Evolutionary conservation across 2,329 filamentous ascomycete species (phyloP).

Genomic region (Diplodia sapinea): DNA sequence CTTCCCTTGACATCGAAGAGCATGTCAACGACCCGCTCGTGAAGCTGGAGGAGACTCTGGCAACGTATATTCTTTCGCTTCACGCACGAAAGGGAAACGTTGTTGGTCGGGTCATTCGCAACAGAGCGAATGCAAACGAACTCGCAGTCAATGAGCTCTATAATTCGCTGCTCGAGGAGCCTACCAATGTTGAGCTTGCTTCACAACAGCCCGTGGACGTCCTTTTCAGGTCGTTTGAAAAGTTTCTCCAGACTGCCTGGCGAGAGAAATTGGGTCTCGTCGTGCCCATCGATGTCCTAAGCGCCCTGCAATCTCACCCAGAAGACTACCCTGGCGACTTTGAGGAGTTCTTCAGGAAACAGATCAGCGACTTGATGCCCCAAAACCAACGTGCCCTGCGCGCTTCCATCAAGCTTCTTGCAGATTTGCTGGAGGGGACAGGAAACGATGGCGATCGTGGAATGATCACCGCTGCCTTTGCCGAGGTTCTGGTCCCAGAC

Average conservation of each 20-base stretch:
- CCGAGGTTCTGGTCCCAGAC: conserved; percentile 80
- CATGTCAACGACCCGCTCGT: conserved; percentile 55
- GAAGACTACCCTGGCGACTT: conserved; percentile 73
- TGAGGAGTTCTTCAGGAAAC: conserved; percentile 62
- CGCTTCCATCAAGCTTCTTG: conserved; percentile 81
- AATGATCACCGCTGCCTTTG: conserved; percentile 84
- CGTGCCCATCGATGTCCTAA: conserved; percentile 72
- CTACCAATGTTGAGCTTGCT: conserved; percentile 75
- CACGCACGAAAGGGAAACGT: conserved; percentile 88
- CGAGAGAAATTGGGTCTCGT: conserved; percentile 85
- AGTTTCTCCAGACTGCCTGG: conserved; percentile 89
- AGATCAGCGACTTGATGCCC: conserved; percentile 59
- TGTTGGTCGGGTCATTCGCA: conserved; percentile 75
- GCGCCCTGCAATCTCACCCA: conserved; percentile 70
- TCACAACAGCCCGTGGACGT: conserved; percentile 80
- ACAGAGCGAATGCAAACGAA: conserved; percentile 73
- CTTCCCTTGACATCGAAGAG: conserved; percentile 17
- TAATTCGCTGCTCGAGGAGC: conserved; percentile 83
- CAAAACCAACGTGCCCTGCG: conserved; percentile 78
- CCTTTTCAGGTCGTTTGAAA: conserved; percentile 90
- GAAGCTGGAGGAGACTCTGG: conserved; percentile 82
- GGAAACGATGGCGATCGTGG: conserved; percentile 90
- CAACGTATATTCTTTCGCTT: conserved; percentile 79
- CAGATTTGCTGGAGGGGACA: conserved; percentile 86
- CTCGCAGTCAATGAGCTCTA: conserved; percentile 87